Evolutionary conservation across 345 rosid genomes (phyloP).

Genomic region (Toxicodendron radicans): DNA sequence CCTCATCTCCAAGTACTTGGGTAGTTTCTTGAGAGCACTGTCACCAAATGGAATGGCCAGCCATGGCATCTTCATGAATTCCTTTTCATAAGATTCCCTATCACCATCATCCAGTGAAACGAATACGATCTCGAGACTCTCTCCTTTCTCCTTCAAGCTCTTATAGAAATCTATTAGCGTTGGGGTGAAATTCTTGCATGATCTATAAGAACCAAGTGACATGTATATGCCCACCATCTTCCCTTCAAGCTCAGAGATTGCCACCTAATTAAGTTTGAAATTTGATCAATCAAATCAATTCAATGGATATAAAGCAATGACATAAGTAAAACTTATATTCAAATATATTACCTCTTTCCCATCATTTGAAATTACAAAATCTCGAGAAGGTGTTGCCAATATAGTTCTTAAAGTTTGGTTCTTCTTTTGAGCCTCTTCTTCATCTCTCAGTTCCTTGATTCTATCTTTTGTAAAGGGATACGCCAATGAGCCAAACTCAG

Average conservation of each 20-base stretch:
- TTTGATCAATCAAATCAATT: not conserved
- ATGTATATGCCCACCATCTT: constrained; percentile 36
- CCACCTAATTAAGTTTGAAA: constrained; percentile 25
- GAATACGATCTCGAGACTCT: constrained; percentile 36
- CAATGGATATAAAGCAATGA: not conserved
- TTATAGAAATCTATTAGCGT: constrained; percentile 31
- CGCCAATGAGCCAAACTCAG: constrained; percentile 21
- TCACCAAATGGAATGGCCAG: constrained; percentile 39
- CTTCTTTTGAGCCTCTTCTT: constrained; percentile 25
- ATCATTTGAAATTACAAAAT: constrained; percentile 27
- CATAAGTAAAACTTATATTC: no score
- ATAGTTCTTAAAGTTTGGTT: constrained; percentile 29
- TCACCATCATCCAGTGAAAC: constrained; percentile 32
- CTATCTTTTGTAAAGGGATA: constrained; percentile 32
- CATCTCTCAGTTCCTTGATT: constrained; percentile 28
- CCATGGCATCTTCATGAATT: constrained; percentile 36
- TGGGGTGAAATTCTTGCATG: constrained; percentile 30
- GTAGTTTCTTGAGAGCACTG: constrained; percentile 27
- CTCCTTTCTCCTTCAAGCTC: constrained; percentile 31
- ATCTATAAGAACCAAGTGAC: constrained; percentile 14
- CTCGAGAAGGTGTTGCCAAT: constrained; percentile 22
- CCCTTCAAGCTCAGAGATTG: constrained; percentile 42
- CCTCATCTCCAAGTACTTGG: constrained; percentile 31
- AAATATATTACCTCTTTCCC: constrained; percentile 20
- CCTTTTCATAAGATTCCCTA: constrained; percentile 25